phyloP scores from a whole-genome alignment of 495 filamentous ascomycete genomes.

The Usnea hakonensis region DNA sequence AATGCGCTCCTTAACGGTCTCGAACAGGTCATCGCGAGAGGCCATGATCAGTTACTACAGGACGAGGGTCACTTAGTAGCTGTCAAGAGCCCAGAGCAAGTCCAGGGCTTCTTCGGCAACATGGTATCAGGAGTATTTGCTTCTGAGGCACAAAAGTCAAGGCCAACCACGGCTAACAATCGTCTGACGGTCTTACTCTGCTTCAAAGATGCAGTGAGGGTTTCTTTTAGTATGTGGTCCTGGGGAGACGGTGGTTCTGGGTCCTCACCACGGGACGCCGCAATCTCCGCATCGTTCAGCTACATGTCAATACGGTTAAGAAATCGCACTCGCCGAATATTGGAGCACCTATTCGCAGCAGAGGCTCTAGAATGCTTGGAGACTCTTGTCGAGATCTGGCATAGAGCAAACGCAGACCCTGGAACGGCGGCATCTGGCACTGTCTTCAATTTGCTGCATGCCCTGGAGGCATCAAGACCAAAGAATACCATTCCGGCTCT shows the following conservation, averaged over 20 bases:
- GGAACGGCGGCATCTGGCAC: constrained; percentile 29
- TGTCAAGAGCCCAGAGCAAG: constrained; percentile 72
- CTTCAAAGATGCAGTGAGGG: constrained; percentile 88
- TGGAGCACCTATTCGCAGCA: constrained; percentile 88
- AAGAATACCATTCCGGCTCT: constrained; percentile 93
- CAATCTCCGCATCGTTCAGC: constrained; percentile 68
- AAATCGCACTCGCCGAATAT: constrained; percentile 74
- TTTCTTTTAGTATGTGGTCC: constrained; percentile 90
- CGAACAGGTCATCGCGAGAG: constrained; percentile 79
- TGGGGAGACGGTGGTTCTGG: constrained; percentile 67
- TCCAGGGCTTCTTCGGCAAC: constrained; percentile 89
- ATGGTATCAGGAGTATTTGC: constrained; percentile 93
- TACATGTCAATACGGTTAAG: constrained; percentile 85
- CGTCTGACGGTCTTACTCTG: constrained; percentile 88
- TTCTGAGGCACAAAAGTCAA: constrained; percentile 63
- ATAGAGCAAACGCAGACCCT: constrained; percentile 31
- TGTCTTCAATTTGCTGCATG: constrained; percentile 80
- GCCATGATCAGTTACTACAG: constrained; percentile 71
- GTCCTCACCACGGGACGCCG: constrained; percentile 47
- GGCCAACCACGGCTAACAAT: constrained; percentile 81
- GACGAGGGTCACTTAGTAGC: constrained; percentile 63
- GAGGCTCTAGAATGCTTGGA: constrained; percentile 95
- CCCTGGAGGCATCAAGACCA: constrained; percentile 82
- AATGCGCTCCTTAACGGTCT: constrained; percentile 80
- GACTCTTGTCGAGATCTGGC: constrained; percentile 80